A percentile compares a stretch with the other conserved stretches of the same genome.
These are phyloP conservation scores for Alternaria viburni DNA, from an alignment of 2,329 filamentous ascomycete species.

Conservation along the genomic window DNA sequence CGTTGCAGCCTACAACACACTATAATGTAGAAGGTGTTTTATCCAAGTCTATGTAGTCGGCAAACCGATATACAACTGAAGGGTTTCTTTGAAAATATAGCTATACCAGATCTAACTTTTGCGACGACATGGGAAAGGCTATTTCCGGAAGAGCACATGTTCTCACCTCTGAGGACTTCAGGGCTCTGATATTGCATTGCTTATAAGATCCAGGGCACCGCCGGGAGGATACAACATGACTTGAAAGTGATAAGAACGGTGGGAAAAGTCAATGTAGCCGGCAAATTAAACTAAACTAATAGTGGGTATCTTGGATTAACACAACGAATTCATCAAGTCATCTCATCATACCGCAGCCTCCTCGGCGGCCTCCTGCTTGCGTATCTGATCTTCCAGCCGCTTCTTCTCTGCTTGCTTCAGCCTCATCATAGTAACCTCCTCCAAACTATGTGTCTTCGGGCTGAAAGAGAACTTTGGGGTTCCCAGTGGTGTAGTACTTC, in stretches of 20 bases:
- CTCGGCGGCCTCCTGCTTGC: conserved; percentile 46
- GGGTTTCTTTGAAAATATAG: not conserved
- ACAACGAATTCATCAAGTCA: not conserved
- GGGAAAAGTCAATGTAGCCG: not conserved
- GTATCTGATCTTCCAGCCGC: conserved; percentile 53
- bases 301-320: conserved; percentile 6
- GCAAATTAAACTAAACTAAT: not conserved
- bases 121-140: not conserved
- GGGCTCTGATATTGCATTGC: not conserved
- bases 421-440: conserved; percentile 55
- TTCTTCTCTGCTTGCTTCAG: conserved; percentile 54
- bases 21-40: not conserved
- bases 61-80: not conserved
- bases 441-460: conserved; percentile 43
- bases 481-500: conserved; percentile 31
- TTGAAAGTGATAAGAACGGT: not conserved
- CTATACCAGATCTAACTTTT: not conserved
- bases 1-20: not conserved
- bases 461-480: conserved; percentile 53
- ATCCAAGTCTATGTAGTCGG: not conserved
- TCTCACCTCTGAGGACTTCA: not conserved
- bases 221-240: not conserved
- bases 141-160: not conserved
- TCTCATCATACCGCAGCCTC: conserved; percentile 13
- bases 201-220: not conserved